Evolutionary conservation across 352 stramenopile genomes (phyloP), one percentile per base, ranked within the genome.

Genomic region (Peronospora destructor): DNA sequence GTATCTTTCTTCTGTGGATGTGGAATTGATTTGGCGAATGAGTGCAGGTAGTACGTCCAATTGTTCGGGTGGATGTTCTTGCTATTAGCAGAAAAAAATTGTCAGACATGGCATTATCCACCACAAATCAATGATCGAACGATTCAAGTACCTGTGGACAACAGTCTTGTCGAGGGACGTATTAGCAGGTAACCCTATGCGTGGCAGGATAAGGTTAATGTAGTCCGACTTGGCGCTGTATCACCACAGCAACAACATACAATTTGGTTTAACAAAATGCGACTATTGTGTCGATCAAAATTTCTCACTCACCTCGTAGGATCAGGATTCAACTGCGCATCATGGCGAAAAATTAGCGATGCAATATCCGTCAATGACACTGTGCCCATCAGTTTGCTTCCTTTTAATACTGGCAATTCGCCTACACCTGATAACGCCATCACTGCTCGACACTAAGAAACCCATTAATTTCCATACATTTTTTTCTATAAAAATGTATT

Each of bases 211-310:
- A 26, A 93, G 56, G 50, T 88, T 87, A 51, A 95, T 91, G 55
- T 91, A 95, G 47, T 88, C 81, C 36, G 87, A 91, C 56, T 96
- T 96, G 45, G 83, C 86, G 46, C 86, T 92, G 34, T 45, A 48
- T 26, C 4, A 4, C 8, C 33, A 38, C 33, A 38, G 29, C 37
- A 43, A 28, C 19, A 43, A 16, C 10, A 41, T 19, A 29, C 37
- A 19, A 19, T 0, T 3, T 32, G 1, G 14, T 48, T 23, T 13
- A 26, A 23, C 30, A 14, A 54, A 28, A 40, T 28, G 37, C 11
- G n/a, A 19, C 19, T 21, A 3, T 26, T 26, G 23, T 12, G 16
- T 47, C 17, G 21, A 48, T 29, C 28, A 12, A 32, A 32, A 14
- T n/a, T 8, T 19, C 12, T 0, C 13, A 39, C 23, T 2, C 45